Evolutionary conservation across 495 filamentous ascomycete species (phyloP).

Genomic region (Aspergillus saccharolyticus): DNA sequence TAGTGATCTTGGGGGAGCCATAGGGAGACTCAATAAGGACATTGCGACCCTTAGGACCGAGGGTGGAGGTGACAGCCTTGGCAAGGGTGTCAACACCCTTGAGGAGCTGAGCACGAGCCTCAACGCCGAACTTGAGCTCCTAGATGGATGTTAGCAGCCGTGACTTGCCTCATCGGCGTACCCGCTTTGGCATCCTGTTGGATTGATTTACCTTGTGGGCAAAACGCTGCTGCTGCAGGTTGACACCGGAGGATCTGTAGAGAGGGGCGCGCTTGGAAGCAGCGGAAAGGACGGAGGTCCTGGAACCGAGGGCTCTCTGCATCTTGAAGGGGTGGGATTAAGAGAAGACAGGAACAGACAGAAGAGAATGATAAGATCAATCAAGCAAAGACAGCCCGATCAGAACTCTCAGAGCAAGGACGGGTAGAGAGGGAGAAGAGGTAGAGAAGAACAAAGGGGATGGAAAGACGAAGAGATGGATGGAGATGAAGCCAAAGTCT

Average conservation of each 20-base stretch:
- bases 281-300: constrained; percentile 67
- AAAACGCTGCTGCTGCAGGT: constrained; percentile 80
- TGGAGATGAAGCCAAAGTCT: constrained; percentile 45
- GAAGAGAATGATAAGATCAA: constrained; percentile 12
- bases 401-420: constrained; percentile 32
- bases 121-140: constrained; percentile 98
- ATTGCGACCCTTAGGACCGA: constrained; percentile 97
- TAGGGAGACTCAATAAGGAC: constrained; percentile 97
- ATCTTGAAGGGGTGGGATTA: constrained; percentile 44
- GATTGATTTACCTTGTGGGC: constrained; percentile 76
- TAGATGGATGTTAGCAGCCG: constrained; percentile 38
- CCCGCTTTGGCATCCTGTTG: neutral
- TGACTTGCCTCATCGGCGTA: constrained; percentile 14
- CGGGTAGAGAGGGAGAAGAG: constrained; percentile 18
- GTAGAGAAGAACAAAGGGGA: constrained; percentile 22
- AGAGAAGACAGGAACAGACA: constrained; percentile 19
- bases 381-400: constrained; percentile 21
- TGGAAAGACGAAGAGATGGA: constrained; percentile 20
- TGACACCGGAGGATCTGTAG: constrained; percentile 49
- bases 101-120: constrained; percentile 82
- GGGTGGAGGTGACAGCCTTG: constrained; percentile 91
- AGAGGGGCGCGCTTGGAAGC: constrained; percentile 51
- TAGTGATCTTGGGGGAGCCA: constrained; percentile 98
- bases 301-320: constrained; percentile 67
- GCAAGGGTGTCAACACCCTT: constrained; percentile 95